Percentiles rank a stretch among this genome's conserved stretches.
Conservation (phyloP, 169 alveolate genomes). For the Perkinsus chesapeaki region DNA sequence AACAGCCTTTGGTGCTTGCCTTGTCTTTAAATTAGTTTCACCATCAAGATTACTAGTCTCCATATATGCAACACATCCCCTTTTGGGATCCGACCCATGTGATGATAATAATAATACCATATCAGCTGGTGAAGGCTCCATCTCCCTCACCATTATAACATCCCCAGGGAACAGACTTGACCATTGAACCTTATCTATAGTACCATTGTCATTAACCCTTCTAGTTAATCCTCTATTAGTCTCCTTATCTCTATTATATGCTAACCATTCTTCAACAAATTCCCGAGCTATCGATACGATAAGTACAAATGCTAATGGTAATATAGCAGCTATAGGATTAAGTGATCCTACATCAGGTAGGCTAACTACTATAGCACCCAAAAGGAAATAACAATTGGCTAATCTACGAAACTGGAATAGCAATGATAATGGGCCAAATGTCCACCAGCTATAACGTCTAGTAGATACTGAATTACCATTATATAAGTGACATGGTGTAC, state of each 20-base stretch:
- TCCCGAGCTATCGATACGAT: conserved; percentile 77
- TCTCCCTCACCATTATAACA: conserved; percentile 65
- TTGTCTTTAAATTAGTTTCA: conserved; percentile 75
- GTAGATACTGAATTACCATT: background rate
- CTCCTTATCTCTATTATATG: conserved; percentile 68
- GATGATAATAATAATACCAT: conserved; percentile 63
- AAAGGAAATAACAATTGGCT: background rate
- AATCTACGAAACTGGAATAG: background rate
- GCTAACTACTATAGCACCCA: background rate
- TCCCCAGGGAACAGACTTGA: conserved; percentile 77
- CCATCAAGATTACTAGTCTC: conserved; percentile 79
- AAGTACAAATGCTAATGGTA: conserved; percentile 75
- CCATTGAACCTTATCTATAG: conserved; percentile 50
- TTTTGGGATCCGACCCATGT: conserved; percentile 34
- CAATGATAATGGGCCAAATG: background rate
- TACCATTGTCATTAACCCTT: conserved; percentile 48
- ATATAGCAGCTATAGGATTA: conserved; percentile 14
- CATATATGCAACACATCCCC: conserved; percentile 69
- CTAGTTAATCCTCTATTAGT: conserved; percentile 65
- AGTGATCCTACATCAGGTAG: background rate
- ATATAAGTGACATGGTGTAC: background rate
- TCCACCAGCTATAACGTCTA: background rate
- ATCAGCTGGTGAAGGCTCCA: conserved; percentile 83
- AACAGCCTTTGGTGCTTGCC: conserved; percentile 21
- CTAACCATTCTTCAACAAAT: conserved; percentile 73